A percentile compares a stretch with the other conserved stretches of the same genome.
These are phyloP conservation scores for Rhodosorus marinus DNA, from an alignment of 23 red algal species.

Conservation along the genomic window DNA sequence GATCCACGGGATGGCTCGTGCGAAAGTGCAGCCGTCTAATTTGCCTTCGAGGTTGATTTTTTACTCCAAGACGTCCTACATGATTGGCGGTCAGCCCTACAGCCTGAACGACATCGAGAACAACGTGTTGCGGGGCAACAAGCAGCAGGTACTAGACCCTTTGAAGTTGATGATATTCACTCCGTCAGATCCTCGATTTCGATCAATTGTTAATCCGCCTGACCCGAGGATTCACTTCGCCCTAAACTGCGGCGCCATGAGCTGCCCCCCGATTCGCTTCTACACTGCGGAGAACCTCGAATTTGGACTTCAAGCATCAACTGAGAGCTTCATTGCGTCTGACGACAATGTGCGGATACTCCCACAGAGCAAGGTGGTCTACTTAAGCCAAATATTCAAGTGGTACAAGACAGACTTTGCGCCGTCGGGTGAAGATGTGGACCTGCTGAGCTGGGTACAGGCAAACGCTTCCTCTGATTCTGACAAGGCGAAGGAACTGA, in stretches of 20 bases:
- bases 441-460: constrained; percentile 19
- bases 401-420: constrained; percentile 67
- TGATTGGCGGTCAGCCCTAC: constrained; percentile 61
- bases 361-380: constrained; percentile 5
- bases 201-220: constrained; percentile 1
- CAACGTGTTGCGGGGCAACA: constrained; percentile 54
- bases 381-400: constrained; percentile 47
- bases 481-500: not conserved
- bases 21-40: not conserved
- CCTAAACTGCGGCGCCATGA: constrained; percentile 72
- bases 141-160: constrained; percentile 23
- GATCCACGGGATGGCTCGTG: constrained; percentile 35
- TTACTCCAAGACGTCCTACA: constrained; percentile 39
- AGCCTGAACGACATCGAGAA: constrained; percentile 72
- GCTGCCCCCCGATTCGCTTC: constrained; percentile 58
- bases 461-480: constrained; percentile 3
- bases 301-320: constrained; percentile 18
- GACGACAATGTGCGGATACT: constrained; percentile 18
- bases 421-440: constrained; percentile 1
- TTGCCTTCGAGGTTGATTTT: constrained; percentile 36
- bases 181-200: constrained; percentile 13
- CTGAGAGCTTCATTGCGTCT: constrained; percentile 19
- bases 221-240: constrained; percentile 80
- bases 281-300: constrained; percentile 43
- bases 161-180: constrained; percentile 40